Conservation (phyloP, 495 filamentous ascomycete species). For the Aspergillus asperescens region DNA sequence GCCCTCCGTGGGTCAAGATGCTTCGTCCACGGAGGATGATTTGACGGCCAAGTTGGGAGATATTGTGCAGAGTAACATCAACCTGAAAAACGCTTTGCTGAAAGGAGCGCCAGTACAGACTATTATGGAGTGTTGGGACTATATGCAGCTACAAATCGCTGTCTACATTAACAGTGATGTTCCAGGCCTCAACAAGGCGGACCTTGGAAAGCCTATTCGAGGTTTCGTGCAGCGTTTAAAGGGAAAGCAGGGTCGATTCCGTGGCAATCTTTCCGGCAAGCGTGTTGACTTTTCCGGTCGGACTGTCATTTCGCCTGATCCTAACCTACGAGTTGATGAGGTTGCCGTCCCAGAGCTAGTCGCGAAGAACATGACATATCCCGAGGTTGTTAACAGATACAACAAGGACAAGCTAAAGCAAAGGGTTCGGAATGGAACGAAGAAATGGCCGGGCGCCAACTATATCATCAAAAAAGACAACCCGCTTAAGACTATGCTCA, state of each 20-base stretch:
- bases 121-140: slow-evolving; percentile 99
- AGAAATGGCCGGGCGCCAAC: slow-evolving; percentile 82
- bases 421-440: slow-evolving; percentile 65
- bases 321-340: slow-evolving; percentile 87
- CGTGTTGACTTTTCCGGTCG: slow-evolving; percentile 97
- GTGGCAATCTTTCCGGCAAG: slow-evolving; percentile 94
- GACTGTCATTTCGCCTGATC: slow-evolving; percentile 96
- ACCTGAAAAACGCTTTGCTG: slow-evolving; percentile 70
- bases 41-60: slow-evolving; percentile 91
- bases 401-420: slow-evolving; percentile 77
- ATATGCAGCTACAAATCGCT: slow-evolving; percentile 85
- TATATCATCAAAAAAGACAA: slow-evolving; percentile 67
- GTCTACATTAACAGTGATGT: slow-evolving; percentile 97
- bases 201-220: slow-evolving; percentile 73
- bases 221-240: slow-evolving; percentile 94
- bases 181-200: slow-evolving; percentile 75
- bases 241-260: slow-evolving; percentile 94
- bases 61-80: slow-evolving; percentile 81
- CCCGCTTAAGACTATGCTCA: slow-evolving; percentile 64
- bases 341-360: slow-evolving; percentile 87
- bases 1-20: slow-evolving; percentile 87
- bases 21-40: slow-evolving; percentile 90
- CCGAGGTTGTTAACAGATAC: slow-evolving; percentile 73
- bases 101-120: slow-evolving; percentile 78
- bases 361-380: slow-evolving; percentile 91